Percentiles rank a stretch among this genome's conserved stretches.
Evolutionary conservation across 2,329 filamentous ascomycete genomes (phyloP).

Genomic region (Capronia coronata): DNA sequence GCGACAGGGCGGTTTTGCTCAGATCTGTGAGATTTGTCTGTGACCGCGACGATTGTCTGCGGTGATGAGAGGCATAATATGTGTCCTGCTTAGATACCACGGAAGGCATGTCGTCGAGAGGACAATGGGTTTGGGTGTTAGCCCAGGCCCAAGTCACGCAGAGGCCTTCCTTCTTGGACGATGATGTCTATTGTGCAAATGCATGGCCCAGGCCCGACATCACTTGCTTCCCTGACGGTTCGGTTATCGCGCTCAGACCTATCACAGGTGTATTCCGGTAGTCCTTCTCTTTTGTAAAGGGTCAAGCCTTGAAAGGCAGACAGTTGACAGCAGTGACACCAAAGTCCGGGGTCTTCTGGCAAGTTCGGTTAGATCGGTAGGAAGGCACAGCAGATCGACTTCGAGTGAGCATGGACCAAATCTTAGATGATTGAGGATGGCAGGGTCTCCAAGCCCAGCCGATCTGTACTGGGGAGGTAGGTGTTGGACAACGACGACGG

Average conservation of each 20-base stretch:
- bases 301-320: not conserved
- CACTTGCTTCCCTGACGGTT: not conserved
- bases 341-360: not conserved
- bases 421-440: not conserved
- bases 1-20: conserved; percentile 12
- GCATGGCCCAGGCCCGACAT: conserved; percentile 21
- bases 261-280: not conserved
- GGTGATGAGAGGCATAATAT: conserved; percentile 23
- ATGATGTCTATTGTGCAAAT: conserved; percentile 20
- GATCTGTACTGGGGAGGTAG: not conserved
- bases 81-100: conserved; percentile 21
- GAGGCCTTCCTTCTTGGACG: conserved; percentile 23
- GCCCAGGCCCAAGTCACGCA: conserved; percentile 10
- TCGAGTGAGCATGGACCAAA: not conserved
- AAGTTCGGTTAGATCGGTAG: not conserved
- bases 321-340: conserved; percentile 3
- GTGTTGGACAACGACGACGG: not conserved
- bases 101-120: conserved; percentile 22
- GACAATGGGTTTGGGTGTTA: not conserved
- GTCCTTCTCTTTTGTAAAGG: conserved; percentile 12
- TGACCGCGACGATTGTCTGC: conserved; percentile 26
- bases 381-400: not conserved
- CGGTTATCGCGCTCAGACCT: conserved; percentile 1
- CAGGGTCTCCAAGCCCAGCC: not conserved
- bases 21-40: conserved; percentile 24